phyloP scores from a whole-genome alignment of 1,139 yeast species.

The Casaregolazyma lundiana region DNA sequence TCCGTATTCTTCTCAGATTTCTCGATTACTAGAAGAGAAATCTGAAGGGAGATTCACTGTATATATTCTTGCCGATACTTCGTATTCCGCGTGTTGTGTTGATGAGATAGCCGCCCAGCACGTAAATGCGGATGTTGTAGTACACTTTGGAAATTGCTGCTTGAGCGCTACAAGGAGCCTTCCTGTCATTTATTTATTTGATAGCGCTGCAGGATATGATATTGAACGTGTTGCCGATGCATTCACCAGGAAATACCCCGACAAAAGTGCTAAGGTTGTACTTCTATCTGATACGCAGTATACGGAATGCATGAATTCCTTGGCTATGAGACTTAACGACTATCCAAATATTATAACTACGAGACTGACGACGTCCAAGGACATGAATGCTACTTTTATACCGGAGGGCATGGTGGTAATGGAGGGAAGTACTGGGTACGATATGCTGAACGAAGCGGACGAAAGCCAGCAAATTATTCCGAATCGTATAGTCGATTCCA shows the following conservation, averaged over 20 bases:
- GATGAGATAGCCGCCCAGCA: slow-evolving; percentile 98
- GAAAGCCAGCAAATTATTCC: slow-evolving; percentile 16
- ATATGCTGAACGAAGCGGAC: neutral
- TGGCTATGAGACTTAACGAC: slow-evolving; percentile 16
- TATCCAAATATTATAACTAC: slow-evolving; percentile 18
- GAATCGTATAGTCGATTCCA: slow-evolving; percentile 21
- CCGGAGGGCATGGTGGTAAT: slow-evolving; percentile 6
- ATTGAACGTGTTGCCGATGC: slow-evolving; percentile 20
- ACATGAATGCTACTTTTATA: slow-evolving; percentile 6
- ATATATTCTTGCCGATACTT: slow-evolving; percentile 75
- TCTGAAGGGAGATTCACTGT: slow-evolving; percentile 21
- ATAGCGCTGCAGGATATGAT: slow-evolving; percentile 36
- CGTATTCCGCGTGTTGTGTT: slow-evolving; percentile 92
- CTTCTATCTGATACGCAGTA: slow-evolving; percentile 33
- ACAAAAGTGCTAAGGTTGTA: slow-evolving; percentile 19
- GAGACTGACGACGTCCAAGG: slow-evolving; percentile 11
- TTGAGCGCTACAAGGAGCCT: slow-evolving; percentile 63
- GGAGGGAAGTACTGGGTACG: neutral
- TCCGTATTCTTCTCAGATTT: slow-evolving; percentile 71
- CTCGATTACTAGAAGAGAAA: slow-evolving; percentile 43
- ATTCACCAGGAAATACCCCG: slow-evolving; percentile 19
- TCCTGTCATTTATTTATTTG: slow-evolving; percentile 75
- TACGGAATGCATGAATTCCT: slow-evolving; percentile 18
- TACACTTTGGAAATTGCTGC: slow-evolving; percentile 96
- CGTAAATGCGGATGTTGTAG: slow-evolving; percentile 75